Evolutionary conservation across 192 early-diverging fungal species (phyloP).

Genomic region (Backusella australiensis): DNA sequence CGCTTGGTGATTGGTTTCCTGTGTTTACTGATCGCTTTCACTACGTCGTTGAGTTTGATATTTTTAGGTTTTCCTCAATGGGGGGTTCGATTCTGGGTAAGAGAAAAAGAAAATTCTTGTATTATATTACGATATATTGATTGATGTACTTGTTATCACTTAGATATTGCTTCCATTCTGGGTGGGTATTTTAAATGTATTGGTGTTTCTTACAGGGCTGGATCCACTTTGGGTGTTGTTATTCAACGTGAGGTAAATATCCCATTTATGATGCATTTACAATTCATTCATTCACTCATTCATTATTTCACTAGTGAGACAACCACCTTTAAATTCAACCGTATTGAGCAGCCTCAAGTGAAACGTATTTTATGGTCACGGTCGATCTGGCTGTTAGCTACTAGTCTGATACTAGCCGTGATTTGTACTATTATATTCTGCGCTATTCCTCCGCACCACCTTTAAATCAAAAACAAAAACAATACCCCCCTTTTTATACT

Average conservation of each 20-base stretch:
- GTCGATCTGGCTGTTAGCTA: conserved; percentile 27
- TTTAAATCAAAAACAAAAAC: conserved; percentile 11
- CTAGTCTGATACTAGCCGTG: conserved; percentile 20
- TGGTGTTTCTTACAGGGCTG: conserved; percentile 36
- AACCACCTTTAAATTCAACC: conserved; percentile 35
- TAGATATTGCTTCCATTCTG: conserved; percentile 38
- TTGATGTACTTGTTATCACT: neutral
- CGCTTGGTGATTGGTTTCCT: conserved; percentile 47
- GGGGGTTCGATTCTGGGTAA: conserved; percentile 52
- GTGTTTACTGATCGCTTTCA: conserved; percentile 50
- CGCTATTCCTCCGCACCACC: conserved; percentile 25
- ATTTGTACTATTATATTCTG: conserved; percentile 33
- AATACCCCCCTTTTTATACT: neutral
- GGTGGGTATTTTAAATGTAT: conserved; percentile 39
- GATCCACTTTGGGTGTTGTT: conserved; percentile 42
- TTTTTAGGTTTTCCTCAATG: conserved; percentile 47
- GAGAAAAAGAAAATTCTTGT: neutral
- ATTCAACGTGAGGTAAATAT: conserved; percentile 34
- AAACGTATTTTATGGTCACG: conserved; percentile 29
- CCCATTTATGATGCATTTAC: neutral
- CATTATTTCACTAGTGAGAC: conserved; percentile 31
- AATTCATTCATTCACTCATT: neutral
- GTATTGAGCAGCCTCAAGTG: conserved; percentile 32
- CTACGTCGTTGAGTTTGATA: conserved; percentile 49
- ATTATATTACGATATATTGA: neutral